Evolutionary conservation across 1,139 yeast species (phyloP).

Genomic region (Debaryomycetaceae sp.): DNA sequence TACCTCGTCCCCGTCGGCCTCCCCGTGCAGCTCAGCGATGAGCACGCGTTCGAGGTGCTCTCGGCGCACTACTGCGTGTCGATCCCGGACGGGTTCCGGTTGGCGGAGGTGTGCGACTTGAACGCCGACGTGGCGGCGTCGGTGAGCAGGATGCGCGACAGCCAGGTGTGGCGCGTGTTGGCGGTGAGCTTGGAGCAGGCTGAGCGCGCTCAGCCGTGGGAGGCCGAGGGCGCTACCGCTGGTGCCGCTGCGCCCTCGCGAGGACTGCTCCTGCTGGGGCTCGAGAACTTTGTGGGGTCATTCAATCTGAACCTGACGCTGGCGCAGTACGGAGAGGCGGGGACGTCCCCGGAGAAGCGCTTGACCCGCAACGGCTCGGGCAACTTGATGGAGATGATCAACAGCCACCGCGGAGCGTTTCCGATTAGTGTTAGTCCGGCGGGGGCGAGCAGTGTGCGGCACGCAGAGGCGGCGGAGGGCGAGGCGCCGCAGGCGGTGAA

Average conservation of each 20-base stretch:
- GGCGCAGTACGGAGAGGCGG: slow-evolving; percentile 28
- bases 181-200: slow-evolving; percentile 53
- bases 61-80: slow-evolving; percentile 39
- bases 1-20: slow-evolving; percentile 41
- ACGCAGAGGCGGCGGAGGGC: slow-evolving; percentile 1
- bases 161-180: slow-evolving; percentile 69
- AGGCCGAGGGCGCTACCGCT: slow-evolving; percentile 14
- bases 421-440: slow-evolving; percentile 17
- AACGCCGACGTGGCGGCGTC: slow-evolving; percentile 59
- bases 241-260: no score
- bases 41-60: slow-evolving; percentile 35
- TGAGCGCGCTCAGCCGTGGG: slow-evolving; percentile 5
- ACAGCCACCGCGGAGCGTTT: slow-evolving; percentile 20
- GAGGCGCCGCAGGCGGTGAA: slow-evolving; percentile 14
- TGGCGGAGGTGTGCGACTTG: slow-evolving; percentile 51
- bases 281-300: slow-evolving; percentile 42
- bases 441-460: slow-evolving; percentile 14
- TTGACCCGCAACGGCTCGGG: slow-evolving; percentile 12
- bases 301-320: slow-evolving; percentile 42
- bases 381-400: slow-evolving; percentile 23
- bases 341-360: slow-evolving; percentile 5
- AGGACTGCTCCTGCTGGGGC: slow-evolving; percentile 37
- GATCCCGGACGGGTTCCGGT: slow-evolving; percentile 46
- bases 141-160: slow-evolving; percentile 50
- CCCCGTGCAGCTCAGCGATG: slow-evolving; percentile 42